Evolutionary conservation across 768 basidiomycete genomes (phyloP), one percentile per base, ranked within the genome.

Genomic region (Suillus paluster): DNA sequence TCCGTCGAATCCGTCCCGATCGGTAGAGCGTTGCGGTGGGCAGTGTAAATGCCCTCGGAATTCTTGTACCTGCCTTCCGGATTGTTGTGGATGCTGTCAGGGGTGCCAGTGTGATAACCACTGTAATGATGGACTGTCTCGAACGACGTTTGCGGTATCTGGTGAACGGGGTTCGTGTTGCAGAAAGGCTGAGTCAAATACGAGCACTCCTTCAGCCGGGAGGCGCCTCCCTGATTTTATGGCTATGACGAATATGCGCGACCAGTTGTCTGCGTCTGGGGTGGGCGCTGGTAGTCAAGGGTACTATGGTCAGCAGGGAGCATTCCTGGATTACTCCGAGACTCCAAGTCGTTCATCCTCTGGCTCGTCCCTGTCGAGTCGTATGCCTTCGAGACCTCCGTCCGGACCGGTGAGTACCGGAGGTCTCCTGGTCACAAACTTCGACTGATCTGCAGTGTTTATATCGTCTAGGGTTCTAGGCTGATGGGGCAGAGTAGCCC

Each of bases 41-140:
- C 73, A 63, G 34, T 80, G 80, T 68, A 66, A 67, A 49, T 80
- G 79, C 56, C 68, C 71, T 0, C 48, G 56, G 0, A 72, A 75
- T 14, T 49, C 73, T 14, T 79, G 78, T 63, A 50, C 68, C 7
- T 80, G 79, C 62, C 63, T 73, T 23, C 27, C 68, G 17, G 74
- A 71, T 52, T 75, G 73, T 46, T 67, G 70, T 63, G 74, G 76
- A 1, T 68, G 68, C 50, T 70, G 73, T 48, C 71, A 71, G 33
- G 73, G 72, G 21, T 73, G 75, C 55, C 61, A 73, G 45, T 75
- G 76, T 59, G 67, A 67, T 27, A 66, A 65, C 2, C 70, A 63
- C 53, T 65, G 62, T 21, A 72, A 70, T 56, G 64, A 70, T 5
- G 55, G 62, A 30, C 62, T 65, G 42, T 59, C 69, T 38, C 67